Conservation (phyloP, 2,329 filamentous ascomycete genomes). For the Epichloe sp. region DNA sequence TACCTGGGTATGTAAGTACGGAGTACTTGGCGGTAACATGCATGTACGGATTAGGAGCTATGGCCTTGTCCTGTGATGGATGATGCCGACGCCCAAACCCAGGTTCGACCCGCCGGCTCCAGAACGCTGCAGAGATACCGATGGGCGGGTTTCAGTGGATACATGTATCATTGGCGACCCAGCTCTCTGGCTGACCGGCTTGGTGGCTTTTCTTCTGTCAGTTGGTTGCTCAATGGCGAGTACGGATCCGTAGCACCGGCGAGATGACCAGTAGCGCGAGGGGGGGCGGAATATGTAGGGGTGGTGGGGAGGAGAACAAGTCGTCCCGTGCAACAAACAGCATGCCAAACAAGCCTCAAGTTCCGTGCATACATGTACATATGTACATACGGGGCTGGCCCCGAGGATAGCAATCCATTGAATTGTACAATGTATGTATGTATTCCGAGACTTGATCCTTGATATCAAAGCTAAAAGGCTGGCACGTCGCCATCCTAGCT, state of each 20-base stretch:
- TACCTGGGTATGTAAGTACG: neutral
- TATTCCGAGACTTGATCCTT: neutral
- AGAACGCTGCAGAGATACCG: conserved; percentile 1
- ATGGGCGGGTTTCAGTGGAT: conserved; percentile 3
- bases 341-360: neutral
- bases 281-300: neutral
- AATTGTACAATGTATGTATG: too few relatives aligned
- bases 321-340: too few relatives aligned
- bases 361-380: too few relatives aligned
- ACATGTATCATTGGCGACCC: neutral
- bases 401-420: neutral
- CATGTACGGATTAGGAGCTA: neutral
- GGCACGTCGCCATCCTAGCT: neutral
- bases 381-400: too few relatives aligned
- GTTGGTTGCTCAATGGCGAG: conserved; percentile 1
- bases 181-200: conserved; percentile 2
- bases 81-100: neutral
- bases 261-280: neutral
- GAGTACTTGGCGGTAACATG: neutral
- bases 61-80: neutral
- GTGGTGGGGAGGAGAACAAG: neutral
- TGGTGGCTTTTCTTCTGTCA: neutral
- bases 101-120: neutral
- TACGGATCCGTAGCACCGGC: neutral
- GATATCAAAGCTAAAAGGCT: neutral